These are phyloP conservation scores for Beauveria sp. DNA, from an alignment of 2,329 filamentous ascomycete genomes.

Conservation along the genomic window DNA sequence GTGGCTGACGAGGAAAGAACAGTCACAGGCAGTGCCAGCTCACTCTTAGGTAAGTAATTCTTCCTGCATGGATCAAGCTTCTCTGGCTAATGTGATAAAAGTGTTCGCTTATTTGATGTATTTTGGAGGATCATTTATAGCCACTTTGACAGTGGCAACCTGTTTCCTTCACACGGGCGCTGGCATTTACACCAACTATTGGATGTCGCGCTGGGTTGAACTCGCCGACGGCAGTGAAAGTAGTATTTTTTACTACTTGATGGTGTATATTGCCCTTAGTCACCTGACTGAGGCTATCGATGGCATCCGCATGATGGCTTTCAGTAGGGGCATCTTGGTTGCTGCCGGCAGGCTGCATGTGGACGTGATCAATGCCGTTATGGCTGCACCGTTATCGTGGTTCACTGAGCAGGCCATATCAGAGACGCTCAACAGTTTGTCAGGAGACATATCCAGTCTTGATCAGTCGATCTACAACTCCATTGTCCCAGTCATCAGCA, in stretches of 20 bases:
- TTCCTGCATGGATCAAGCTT: background rate
- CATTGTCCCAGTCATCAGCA: background rate
- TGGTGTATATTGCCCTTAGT: constrained; percentile 30
- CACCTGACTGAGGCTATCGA: constrained; percentile 11
- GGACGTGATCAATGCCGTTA: constrained; percentile 41
- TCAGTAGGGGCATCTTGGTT: constrained; percentile 48
- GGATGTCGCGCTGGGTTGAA: constrained; percentile 48
- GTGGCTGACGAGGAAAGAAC: background rate
- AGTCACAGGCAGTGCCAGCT: background rate
- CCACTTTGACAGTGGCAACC: constrained; percentile 28
- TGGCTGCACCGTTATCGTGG: constrained; percentile 48
- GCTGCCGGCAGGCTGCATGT: constrained; percentile 45
- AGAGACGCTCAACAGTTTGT: constrained; percentile 46
- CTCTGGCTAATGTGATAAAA: constrained; percentile 26
- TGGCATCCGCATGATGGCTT: constrained; percentile 29
- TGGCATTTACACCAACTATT: constrained; percentile 35
- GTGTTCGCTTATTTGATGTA: constrained; percentile 44
- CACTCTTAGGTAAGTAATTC: background rate
- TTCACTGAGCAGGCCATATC: constrained; percentile 46
- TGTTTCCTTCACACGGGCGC: constrained; percentile 33
- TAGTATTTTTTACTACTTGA: constrained; percentile 32
- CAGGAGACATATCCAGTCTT: constrained; percentile 47
- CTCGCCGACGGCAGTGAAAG: constrained; percentile 34
- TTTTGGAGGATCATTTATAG: constrained; percentile 38
- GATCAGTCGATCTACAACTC: constrained; percentile 25